Evolutionary conservation across 306 rosid species (phyloP), one percentile per base, ranked within the genome.

Genomic region (Medicago ruthenica): DNA sequence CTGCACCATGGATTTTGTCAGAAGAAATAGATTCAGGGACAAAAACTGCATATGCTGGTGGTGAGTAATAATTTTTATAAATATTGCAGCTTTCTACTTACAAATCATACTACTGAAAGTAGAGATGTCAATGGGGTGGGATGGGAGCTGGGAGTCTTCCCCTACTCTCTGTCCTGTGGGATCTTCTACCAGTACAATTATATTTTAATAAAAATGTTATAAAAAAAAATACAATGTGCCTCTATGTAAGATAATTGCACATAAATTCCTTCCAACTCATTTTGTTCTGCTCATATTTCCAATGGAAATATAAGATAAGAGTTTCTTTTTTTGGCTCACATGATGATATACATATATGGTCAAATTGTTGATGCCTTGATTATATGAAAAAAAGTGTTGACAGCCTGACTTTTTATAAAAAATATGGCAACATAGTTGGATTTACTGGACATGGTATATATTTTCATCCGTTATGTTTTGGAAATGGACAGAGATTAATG

Each of bases 11-110:
- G 88, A 65, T 84, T 82, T 51, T 83, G 82, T 84, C 93, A 18
- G 98, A 96, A 67, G 97, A 96, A 83, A 87, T 83, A 79, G 93
- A 90, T 81, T 87, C 98, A 13, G 89, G 88, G 75, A 77, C 83
- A 80, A 80, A 75, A 58, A 84, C 80, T 73, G 68, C 82, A 64
- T 81, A 74, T 79, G 36, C 72, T 84, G 83, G 75, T 73, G 89
- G 87, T 68, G 85, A 85, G 89, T 81, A 82, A 76, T 81, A 80
- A 79, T 27, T 78, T 55, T 57, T 71, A 81, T 27, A 87, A 88
- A 83, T 73, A 47, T 48, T 44, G 18, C 71, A 17, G 18, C 41
- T 39, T 79, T 82, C 54, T 74, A 79, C 71, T 80, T 73, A 59
- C 68, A 44, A 42, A 69, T 16, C 66, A 50, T 62, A 50, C n/a